Evolutionary conservation across 2,329 filamentous ascomycete species (phyloP).

Genomic region (Onygena corvina): DNA sequence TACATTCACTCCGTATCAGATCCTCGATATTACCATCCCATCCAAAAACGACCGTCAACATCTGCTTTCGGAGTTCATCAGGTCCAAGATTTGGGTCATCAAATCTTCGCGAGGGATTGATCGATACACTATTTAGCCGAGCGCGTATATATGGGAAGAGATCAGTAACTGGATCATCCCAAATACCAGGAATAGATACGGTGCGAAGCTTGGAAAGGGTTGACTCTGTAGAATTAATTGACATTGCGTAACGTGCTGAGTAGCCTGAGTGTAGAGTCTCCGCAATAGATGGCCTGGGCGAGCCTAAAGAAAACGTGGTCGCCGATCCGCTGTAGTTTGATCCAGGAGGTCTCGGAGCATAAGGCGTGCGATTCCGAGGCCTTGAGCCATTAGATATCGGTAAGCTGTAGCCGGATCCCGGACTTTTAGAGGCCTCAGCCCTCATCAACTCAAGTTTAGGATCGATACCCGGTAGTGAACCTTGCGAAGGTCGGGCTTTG

Average conservation of each 20-base stretch:
- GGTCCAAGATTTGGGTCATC: conserved; percentile 51
- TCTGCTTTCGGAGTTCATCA: conserved; percentile 73
- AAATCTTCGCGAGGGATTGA: conserved; percentile 52
- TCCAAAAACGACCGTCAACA: conserved; percentile 88
- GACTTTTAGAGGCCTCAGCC: conserved; percentile 48
- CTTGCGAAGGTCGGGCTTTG: neutral
- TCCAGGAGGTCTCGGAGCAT: conserved; percentile 32
- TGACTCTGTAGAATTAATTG: conserved; percentile 35
- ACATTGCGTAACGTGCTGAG: conserved; percentile 34
- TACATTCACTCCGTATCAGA: conserved; percentile 69
- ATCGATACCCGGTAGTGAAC: conserved; percentile 8
- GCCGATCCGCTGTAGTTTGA: conserved; percentile 36
- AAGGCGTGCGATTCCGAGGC: conserved; percentile 28
- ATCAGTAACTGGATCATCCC: conserved; percentile 60
- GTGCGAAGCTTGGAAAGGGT: conserved; percentile 60
- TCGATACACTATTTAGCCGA: conserved; percentile 69
- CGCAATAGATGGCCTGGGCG: conserved; percentile 20
- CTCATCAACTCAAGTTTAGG: neutral
- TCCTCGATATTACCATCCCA: conserved; percentile 79
- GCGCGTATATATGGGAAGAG: conserved; percentile 77
- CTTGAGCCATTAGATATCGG: conserved; percentile 42
- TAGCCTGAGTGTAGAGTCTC: conserved; percentile 28
- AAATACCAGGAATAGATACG: conserved; percentile 66
- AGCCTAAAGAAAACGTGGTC: conserved; percentile 36
- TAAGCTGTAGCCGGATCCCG: conserved; percentile 43